Evolutionary conservation across 2,329 filamentous ascomycete genomes (phyloP).

Genomic region (Diaporthe vexans): DNA sequence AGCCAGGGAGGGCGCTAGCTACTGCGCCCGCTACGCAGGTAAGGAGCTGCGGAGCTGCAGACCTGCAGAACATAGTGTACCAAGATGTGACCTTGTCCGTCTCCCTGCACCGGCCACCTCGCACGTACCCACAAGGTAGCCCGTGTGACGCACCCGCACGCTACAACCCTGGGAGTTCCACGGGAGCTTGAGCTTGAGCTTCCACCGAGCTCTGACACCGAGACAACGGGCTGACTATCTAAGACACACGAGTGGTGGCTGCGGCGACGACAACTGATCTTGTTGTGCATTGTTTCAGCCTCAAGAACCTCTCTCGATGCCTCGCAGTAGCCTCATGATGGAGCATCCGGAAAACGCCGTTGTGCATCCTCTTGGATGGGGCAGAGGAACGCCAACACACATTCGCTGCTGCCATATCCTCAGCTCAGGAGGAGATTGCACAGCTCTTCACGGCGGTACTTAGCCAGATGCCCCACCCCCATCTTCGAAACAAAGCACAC

Average conservation of each 20-base stretch:
- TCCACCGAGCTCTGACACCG: neutral
- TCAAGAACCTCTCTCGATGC: too few species aligned
- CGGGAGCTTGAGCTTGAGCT: slow-evolving; percentile 31
- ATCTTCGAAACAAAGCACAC: slow-evolving; percentile 31
- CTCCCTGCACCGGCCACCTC: neutral
- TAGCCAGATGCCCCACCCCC: slow-evolving; percentile 19
- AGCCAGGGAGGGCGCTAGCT: slow-evolving; percentile 6
- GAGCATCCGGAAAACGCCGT: slow-evolving; percentile 4
- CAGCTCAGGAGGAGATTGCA: slow-evolving; percentile 34
- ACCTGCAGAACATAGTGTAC: slow-evolving; percentile 15
- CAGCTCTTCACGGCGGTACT: slow-evolving; percentile 34
- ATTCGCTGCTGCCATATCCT: neutral
- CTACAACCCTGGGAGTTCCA: slow-evolving; percentile 22
- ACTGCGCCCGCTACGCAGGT: slow-evolving; percentile 15
- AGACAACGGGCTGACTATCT: neutral
- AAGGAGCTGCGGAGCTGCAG: neutral
- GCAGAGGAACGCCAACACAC: slow-evolving; percentile 1
- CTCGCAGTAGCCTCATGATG: neutral
- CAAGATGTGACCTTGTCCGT: neutral
- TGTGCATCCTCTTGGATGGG: slow-evolving; percentile 1
- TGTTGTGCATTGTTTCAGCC: too few species aligned
- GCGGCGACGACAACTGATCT: too few species aligned
- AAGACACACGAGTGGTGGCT: neutral
- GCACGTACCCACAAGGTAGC: slow-evolving; percentile 14
- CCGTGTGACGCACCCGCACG: slow-evolving; percentile 20